These are phyloP conservation scores for Verticillium longisporum DNA, from an alignment of 2,329 filamentous ascomycete species.

Conservation along the genomic window DNA sequence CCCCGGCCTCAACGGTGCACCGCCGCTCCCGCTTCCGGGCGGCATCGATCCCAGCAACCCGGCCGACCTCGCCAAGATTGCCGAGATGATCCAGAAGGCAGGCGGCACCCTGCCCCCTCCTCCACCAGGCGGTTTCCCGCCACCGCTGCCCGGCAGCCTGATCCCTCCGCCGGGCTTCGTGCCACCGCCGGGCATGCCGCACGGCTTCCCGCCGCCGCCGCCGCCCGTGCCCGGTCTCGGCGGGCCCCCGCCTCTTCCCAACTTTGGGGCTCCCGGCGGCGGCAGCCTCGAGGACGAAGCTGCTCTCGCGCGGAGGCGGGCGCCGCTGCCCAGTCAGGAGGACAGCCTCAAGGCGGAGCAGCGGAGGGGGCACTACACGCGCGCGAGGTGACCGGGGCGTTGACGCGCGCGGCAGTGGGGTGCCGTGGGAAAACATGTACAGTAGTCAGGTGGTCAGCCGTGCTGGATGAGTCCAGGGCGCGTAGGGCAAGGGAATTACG, in stretches of 20 bases:
- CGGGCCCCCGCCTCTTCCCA: constrained; percentile 25
- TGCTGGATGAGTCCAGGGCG: neutral
- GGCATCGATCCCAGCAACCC: constrained; percentile 54
- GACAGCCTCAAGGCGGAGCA: constrained; percentile 77
- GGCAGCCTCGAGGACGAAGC: constrained; percentile 21
- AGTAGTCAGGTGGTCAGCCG: neutral
- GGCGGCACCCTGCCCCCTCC: constrained; percentile 55
- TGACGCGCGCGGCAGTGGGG: neutral
- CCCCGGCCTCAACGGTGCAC: constrained; percentile 39
- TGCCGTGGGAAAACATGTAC: neutral
- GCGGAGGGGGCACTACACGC: constrained; percentile 54
- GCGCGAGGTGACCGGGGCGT: constrained; percentile 28
- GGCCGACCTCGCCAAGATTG: constrained; percentile 52
- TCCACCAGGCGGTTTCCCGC: constrained; percentile 23
- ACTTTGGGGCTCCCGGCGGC: constrained; percentile 20
- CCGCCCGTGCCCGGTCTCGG: constrained; percentile 19
- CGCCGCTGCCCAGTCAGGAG: constrained; percentile 74
- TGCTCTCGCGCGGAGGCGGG: constrained; percentile 41
- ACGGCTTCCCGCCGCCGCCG: constrained; percentile 36
- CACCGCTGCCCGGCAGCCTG: constrained; percentile 35
- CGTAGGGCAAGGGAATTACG: neutral
- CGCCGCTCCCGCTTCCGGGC: constrained; percentile 36
- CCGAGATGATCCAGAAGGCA: constrained; percentile 60
- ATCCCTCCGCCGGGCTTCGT: constrained; percentile 37
- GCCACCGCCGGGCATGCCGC: constrained; percentile 24